Percentiles rank a stretch among this genome's conserved stretches.
phyloP scores from a whole-genome alignment of 805 yeast species.

The Candida odintsovae region DNA sequence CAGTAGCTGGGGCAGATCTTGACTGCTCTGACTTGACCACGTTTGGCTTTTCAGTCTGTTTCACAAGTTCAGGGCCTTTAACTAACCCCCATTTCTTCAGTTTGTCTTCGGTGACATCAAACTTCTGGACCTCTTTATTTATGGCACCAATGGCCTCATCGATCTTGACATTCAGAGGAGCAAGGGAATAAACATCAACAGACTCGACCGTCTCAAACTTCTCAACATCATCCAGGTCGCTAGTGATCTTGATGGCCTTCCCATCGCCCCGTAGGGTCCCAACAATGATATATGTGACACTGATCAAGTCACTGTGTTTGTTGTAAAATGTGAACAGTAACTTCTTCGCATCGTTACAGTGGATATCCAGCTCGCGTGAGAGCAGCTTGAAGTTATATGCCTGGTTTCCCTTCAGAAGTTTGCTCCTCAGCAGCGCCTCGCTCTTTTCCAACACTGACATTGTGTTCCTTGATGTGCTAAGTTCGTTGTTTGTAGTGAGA shows the following conservation, averaged over 20 bases:
- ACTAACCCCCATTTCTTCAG: conserved; percentile 20
- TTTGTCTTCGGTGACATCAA: conserved; percentile 8
- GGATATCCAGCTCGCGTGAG: conserved; percentile 34
- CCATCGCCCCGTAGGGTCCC: conserved; percentile 25
- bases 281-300: conserved; percentile 36
- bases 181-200: conserved; percentile 36
- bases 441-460: neutral
- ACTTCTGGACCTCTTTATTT: conserved; percentile 7
- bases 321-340: conserved; percentile 33
- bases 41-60: neutral
- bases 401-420: neutral
- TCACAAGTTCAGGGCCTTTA: conserved; percentile 18
- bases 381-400: conserved; percentile 36
- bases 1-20: neutral
- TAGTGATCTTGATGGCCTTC: conserved; percentile 20
- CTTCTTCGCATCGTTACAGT: conserved; percentile 33
- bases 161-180: conserved; percentile 14
- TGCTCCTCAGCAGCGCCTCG: conserved; percentile 1
- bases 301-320: conserved; percentile 29
- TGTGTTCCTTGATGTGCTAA: too few species aligned
- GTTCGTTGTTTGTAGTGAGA: too few species aligned
- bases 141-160: conserved; percentile 14
- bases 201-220: conserved; percentile 27
- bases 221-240: conserved; percentile 21
- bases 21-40: neutral